Evolutionary conservation across 1,284 basidiomycete genomes (phyloP), one percentile per base, ranked within the genome.

Genomic region (Cutaneotrichosporon spelunceum): DNA sequence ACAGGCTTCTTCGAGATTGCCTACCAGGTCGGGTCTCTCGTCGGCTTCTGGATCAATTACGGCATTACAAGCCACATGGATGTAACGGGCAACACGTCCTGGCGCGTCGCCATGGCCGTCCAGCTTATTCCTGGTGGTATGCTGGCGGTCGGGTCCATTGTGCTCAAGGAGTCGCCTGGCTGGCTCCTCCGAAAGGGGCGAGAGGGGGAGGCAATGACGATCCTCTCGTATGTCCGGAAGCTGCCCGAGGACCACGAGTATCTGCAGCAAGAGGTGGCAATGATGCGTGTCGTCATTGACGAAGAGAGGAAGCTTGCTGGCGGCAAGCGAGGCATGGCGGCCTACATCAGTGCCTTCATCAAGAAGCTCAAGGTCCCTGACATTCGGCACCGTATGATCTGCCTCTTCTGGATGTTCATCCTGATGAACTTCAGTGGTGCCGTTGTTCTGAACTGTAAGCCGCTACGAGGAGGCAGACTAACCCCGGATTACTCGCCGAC

Each of bases 51-150:
- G 82, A 74, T 50, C 48, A 50, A 50, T 27, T 50, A 26, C 14
- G 52, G 82, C 30, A 80, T 83, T 30, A 75, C 72, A 19, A 67
- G 77, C 48, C 77, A 81, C 48, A 71, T 83, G 34, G 64, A 76
- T 1, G 58, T 75, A 16, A 71, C 73, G 21, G 71, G 69, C 5
- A 45, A 58, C 27, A 56, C 30, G 23, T 59, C 70, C 2, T 85
- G 82, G 82, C 69, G 81, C 10, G 80, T 84, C 61, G 82, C 83
- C 2, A 81, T 84, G 64, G 82, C 81, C 2, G 74, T 84, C 11
- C 84, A 85, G 66, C 76, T 84, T 47, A 79, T 84, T 68, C 84
- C 84, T 1, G 83, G 81, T 4, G 63, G 81, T 2, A 42, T 83
- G 8, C 75, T 83, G 39, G 71, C 79, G 50, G 59, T 82, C 47